phyloP scores from a whole-genome alignment of 176 grass and related monocot genomes.

The Phragmites australis region DNA sequence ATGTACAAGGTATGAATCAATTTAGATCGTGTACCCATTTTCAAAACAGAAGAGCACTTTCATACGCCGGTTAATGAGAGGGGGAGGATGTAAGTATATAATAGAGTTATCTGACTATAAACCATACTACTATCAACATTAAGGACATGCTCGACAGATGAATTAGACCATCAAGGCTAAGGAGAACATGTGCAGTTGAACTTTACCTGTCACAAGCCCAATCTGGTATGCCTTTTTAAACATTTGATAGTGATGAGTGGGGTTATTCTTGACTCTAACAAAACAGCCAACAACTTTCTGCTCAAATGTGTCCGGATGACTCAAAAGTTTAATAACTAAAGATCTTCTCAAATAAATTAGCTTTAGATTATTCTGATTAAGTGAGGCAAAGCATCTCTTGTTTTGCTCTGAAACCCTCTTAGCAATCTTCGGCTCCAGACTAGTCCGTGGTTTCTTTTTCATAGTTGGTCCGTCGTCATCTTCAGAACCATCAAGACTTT shows the following conservation, averaged over 20 bases:
- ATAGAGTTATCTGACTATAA: background rate
- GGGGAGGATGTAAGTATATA: background rate
- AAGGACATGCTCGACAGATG: slow-evolving; percentile 16
- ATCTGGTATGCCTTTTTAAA: slow-evolving; percentile 53
- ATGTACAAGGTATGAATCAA: slow-evolving; percentile 19
- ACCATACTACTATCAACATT: slow-evolving; percentile 8
- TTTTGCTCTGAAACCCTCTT: slow-evolving; percentile 46
- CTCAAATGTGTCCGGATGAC: slow-evolving; percentile 63
- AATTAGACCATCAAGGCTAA: slow-evolving; percentile 17
- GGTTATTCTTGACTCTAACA: slow-evolving; percentile 58
- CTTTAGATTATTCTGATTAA: slow-evolving; percentile 62
- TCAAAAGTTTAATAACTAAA: slow-evolving; percentile 63
- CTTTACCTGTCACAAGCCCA: slow-evolving; percentile 72
- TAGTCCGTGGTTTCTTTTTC: slow-evolving; percentile 35
- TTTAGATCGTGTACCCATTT: background rate
- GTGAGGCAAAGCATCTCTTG: slow-evolving; percentile 55
- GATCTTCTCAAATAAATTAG: slow-evolving; percentile 68
- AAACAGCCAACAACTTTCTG: slow-evolving; percentile 77
- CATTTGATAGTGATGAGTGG: slow-evolving; percentile 19
- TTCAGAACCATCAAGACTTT: slow-evolving; percentile 40
- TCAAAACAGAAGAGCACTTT: background rate
- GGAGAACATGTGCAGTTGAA: slow-evolving; percentile 26
- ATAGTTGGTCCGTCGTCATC: slow-evolving; percentile 38
- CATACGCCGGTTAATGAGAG: background rate
- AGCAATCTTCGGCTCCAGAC: slow-evolving; percentile 33